These are phyloP conservation scores for Trichoderma breve DNA, from an alignment of 2,329 filamentous ascomycete genomes.

Conservation along the genomic window DNA sequence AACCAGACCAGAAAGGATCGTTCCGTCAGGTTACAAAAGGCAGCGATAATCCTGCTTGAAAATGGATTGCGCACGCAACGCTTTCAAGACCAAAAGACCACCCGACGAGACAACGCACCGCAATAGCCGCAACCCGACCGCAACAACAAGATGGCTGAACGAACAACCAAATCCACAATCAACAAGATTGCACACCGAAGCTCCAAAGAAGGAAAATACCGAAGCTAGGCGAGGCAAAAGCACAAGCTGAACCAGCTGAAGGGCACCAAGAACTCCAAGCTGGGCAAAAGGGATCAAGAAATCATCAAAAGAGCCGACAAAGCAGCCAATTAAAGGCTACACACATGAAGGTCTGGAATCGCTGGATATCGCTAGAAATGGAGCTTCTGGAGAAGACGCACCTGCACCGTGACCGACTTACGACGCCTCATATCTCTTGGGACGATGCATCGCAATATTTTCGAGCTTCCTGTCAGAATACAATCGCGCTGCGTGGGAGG, in stretches of 20 bases:
- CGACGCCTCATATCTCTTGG: conserved; percentile 70
- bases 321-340: not conserved
- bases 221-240: not conserved
- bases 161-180: not conserved
- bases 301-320: not conserved
- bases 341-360: conserved; percentile 60
- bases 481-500: conserved; percentile 67
- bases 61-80: not conserved
- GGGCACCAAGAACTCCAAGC: not conserved
- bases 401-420: conserved; percentile 68
- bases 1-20: not conserved
- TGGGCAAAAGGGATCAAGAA: not conserved
- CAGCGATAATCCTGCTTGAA: not conserved
- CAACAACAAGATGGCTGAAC: not conserved
- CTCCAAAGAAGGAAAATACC: not conserved
- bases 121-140: not conserved
- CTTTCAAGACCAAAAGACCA: not conserved
- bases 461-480: conserved; percentile 73
- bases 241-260: not conserved
- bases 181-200: not conserved
- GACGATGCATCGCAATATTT: conserved; percentile 72
- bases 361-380: conserved; percentile 70
- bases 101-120: not conserved
- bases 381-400: conserved; percentile 62
- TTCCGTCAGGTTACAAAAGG: not conserved